Percentiles rank a stretch among this genome's conserved stretches.
phyloP scores from a whole-genome alignment of 2,329 filamentous ascomycete genomes.

The Pseudocercospora eumusae region DNA sequence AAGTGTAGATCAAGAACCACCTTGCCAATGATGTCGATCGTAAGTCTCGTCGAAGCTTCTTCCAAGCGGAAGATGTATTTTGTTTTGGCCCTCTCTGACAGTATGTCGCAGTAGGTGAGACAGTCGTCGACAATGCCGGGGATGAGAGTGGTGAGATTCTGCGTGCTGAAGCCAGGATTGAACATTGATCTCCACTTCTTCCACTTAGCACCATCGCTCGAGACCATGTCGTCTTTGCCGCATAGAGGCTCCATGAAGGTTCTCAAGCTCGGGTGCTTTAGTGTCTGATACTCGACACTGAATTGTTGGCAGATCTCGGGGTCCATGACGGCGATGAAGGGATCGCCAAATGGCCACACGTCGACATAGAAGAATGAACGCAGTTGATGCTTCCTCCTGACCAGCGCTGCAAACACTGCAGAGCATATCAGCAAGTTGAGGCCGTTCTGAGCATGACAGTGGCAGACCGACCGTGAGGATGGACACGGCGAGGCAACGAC shows the following conservation, averaged over 20 bases:
- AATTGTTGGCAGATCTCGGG: slow-evolving; percentile 28
- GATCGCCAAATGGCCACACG: slow-evolving; percentile 28
- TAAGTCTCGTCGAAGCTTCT: slow-evolving; percentile 43
- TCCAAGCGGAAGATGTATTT: slow-evolving; percentile 46
- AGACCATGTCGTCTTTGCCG: slow-evolving; percentile 36
- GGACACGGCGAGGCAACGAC: slow-evolving; percentile 9
- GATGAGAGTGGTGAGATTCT: slow-evolving; percentile 44
- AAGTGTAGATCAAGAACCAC: slow-evolving; percentile 44
- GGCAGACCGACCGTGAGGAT: slow-evolving; percentile 21
- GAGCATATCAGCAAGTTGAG: not conserved
- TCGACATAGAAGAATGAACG: slow-evolving; percentile 29
- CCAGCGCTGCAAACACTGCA: slow-evolving; percentile 17
- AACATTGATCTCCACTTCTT: slow-evolving; percentile 49
- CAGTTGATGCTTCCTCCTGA: slow-evolving; percentile 29
- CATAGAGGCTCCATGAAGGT: slow-evolving; percentile 25
- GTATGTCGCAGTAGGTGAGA: slow-evolving; percentile 37
- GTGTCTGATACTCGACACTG: slow-evolving; percentile 19
- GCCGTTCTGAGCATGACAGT: too few species aligned
- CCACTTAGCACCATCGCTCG: slow-evolving; percentile 43
- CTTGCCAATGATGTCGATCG: slow-evolving; percentile 48
- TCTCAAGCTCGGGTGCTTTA: slow-evolving; percentile 20
- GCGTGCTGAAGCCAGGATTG: slow-evolving; percentile 45
- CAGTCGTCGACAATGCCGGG: slow-evolving; percentile 43
- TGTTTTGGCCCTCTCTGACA: slow-evolving; percentile 41
- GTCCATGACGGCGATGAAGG: slow-evolving; percentile 27